These are phyloP conservation scores for Acanthamoeba lenticulata DNA, from an alignment of 208 protist species.

Conservation along the genomic window DNA sequence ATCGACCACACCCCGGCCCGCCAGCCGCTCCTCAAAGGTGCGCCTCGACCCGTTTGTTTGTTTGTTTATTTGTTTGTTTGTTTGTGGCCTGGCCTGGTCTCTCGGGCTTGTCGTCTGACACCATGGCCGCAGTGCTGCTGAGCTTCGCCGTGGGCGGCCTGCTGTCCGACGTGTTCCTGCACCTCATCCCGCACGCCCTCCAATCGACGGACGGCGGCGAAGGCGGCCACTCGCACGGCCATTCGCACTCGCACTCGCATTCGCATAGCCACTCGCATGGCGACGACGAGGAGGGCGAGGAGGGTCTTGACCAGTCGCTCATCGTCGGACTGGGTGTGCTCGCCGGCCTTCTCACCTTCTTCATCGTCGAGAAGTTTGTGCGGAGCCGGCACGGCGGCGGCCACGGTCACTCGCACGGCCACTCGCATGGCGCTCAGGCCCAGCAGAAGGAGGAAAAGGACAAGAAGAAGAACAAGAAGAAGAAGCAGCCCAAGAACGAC, in stretches of 20 bases:
- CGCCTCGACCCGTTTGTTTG: too few species aligned
- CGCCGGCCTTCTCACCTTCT: conserved; percentile 76
- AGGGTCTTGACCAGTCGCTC: conserved; percentile 36
- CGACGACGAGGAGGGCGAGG: conserved; percentile 2
- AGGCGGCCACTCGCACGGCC: too few species aligned
- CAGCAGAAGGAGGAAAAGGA: neutral
- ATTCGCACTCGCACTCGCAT: conserved; percentile 51
- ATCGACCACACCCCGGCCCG: conserved; percentile 17
- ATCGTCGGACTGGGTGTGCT: conserved; percentile 74
- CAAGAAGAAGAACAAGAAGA: neutral
- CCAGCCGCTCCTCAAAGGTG: conserved; percentile 39
- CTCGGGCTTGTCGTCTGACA: too few species aligned
- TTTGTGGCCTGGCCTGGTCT: too few species aligned
- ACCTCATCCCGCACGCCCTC: conserved; percentile 82
- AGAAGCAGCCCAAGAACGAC: conserved; percentile 14
- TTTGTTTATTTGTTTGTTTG: too few species aligned
- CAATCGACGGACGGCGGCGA: conserved; percentile 28
- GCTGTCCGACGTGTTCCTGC: conserved; percentile 84
- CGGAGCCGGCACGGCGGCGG: conserved; percentile 37
- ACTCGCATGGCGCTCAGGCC: neutral
- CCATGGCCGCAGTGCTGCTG: conserved; percentile 74
- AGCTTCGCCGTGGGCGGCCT: conserved; percentile 80
- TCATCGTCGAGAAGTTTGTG: conserved; percentile 81
- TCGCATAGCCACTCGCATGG: conserved; percentile 70
- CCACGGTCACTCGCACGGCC: conserved; percentile 59